These are phyloP conservation scores for Chrysanthemum lavandulifolium DNA, from an alignment of 129 eudicot genomes.

Conservation along the genomic window DNA sequence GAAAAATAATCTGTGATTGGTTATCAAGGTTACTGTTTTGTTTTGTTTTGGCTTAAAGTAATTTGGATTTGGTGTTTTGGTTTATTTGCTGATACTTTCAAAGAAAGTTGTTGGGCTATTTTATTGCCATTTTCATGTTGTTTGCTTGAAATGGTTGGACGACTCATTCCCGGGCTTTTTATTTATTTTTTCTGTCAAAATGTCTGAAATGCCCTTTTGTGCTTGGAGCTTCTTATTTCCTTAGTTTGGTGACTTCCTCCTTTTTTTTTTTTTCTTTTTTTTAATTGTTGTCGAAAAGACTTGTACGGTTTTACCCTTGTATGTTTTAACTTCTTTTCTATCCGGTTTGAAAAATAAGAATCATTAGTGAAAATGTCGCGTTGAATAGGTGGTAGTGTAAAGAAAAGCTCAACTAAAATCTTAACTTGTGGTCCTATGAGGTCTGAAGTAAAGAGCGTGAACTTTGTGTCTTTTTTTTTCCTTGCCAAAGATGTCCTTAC, in stretches of 20 bases:
- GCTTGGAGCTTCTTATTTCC: constrained; percentile 6
- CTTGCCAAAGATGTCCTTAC: not conserved
- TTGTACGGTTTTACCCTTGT: not conserved
- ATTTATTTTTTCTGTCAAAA: not conserved
- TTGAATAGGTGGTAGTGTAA: not conserved
- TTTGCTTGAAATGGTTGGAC: constrained; percentile 20
- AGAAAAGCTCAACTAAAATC: not conserved
- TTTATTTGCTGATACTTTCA: constrained; percentile 34
- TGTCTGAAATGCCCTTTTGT: constrained; percentile 19
- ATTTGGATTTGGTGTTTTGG: constrained; percentile 34
- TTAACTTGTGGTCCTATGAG: not conserved
- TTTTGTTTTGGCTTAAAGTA: constrained; percentile 30
- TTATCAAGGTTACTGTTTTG: constrained; percentile 18
- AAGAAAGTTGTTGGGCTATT: constrained; percentile 34
- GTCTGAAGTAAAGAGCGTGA: not conserved
- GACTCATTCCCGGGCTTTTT: constrained; percentile 15
- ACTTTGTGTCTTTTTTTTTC: too few relatives aligned
- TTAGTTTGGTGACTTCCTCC: constrained; percentile 3
- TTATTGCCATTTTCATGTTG: constrained; percentile 15
- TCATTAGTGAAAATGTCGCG: not conserved
- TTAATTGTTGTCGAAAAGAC: not conserved
- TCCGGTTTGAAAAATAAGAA: not conserved
- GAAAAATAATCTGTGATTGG: constrained; percentile 19
- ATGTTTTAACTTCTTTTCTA: not conserved
- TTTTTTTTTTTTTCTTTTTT: not conserved